Conservation (phyloP, 129 eudicot species). For the Lactuca saligna region DNA sequence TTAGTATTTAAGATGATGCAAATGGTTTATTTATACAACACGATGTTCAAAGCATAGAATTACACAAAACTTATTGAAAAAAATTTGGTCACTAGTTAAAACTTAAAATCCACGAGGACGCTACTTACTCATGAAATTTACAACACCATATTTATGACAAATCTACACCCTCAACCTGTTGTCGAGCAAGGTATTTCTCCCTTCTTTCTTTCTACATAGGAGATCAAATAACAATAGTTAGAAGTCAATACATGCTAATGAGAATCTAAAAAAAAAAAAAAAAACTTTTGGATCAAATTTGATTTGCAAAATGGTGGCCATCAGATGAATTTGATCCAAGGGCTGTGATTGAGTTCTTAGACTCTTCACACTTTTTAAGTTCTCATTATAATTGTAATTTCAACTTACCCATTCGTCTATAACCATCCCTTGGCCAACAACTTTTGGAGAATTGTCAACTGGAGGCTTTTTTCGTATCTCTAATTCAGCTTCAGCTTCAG, state of each 20-base stretch:
- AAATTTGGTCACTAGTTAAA: too few relatives aligned
- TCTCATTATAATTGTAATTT: too few relatives aligned
- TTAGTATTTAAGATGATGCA: too few relatives aligned
- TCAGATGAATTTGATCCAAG: too few relatives aligned
- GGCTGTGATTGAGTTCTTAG: too few relatives aligned
- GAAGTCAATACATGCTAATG: neutral
- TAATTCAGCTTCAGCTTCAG: conserved; percentile 71
- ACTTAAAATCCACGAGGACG: too few relatives aligned
- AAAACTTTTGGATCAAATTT: too few relatives aligned
- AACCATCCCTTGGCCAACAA: conserved; percentile 66
- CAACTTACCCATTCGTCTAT: conserved; percentile 79
- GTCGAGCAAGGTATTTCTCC: conserved; percentile 90
- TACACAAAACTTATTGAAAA: too few relatives aligned
- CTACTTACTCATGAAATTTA: neutral
- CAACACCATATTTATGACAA: conserved; percentile 39
- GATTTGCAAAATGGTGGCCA: too few relatives aligned
- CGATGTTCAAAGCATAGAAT: too few relatives aligned
- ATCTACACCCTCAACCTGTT: conserved; percentile 64
- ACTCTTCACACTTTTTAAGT: too few relatives aligned
- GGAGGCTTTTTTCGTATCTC: conserved; percentile 67
- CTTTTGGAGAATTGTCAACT: conserved; percentile 44
- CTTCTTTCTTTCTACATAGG: conserved; percentile 70
- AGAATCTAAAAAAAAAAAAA: neutral
- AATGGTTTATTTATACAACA: too few relatives aligned
- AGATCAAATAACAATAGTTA: conserved; percentile 4